Evolutionary conservation across 2,329 filamentous ascomycete species (phyloP).

Genomic region (Aureobasidium sp.): DNA sequence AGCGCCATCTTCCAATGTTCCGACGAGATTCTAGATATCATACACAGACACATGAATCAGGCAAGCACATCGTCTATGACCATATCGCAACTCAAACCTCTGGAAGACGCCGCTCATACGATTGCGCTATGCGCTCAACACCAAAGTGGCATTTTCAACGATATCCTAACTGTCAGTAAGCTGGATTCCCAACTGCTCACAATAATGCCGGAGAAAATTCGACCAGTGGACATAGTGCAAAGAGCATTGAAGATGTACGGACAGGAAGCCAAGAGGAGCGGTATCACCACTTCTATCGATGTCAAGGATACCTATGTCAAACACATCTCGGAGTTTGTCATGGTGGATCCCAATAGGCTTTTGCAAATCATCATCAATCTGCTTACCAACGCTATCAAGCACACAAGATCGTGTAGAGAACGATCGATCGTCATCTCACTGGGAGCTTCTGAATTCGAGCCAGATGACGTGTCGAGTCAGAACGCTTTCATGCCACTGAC

Average conservation of each 20-base stretch:
- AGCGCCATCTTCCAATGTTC: constrained; percentile 30
- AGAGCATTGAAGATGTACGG: constrained; percentile 22
- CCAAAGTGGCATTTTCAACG: constrained; percentile 39
- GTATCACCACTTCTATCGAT: constrained; percentile 6
- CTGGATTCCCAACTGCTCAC: constrained; percentile 19
- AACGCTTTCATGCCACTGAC: background rate
- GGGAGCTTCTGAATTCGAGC: background rate
- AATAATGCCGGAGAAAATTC: constrained; percentile 15
- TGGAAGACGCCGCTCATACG: constrained; percentile 23
- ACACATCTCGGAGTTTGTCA: constrained; percentile 18
- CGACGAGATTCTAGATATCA: constrained; percentile 25
- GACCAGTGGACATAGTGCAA: constrained; percentile 17
- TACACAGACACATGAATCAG: background rate
- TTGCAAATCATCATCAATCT: constrained; percentile 29
- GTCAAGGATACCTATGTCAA: background rate
- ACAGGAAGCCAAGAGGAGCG: constrained; percentile 17
- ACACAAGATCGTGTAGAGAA: constrained; percentile 14
- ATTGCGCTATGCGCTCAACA: constrained; percentile 28
- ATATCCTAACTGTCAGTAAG: constrained; percentile 38
- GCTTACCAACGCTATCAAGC: constrained; percentile 25
- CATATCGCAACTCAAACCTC: constrained; percentile 22
- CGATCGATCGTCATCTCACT: constrained; percentile 11
- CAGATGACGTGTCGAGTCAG: background rate
- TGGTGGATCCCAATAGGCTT: constrained; percentile 26
- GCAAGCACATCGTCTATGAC: background rate